Base-by-base conservation (phyloP, 768 basidiomycete genomes). In the Cyclocybe cylindracea region DNA sequence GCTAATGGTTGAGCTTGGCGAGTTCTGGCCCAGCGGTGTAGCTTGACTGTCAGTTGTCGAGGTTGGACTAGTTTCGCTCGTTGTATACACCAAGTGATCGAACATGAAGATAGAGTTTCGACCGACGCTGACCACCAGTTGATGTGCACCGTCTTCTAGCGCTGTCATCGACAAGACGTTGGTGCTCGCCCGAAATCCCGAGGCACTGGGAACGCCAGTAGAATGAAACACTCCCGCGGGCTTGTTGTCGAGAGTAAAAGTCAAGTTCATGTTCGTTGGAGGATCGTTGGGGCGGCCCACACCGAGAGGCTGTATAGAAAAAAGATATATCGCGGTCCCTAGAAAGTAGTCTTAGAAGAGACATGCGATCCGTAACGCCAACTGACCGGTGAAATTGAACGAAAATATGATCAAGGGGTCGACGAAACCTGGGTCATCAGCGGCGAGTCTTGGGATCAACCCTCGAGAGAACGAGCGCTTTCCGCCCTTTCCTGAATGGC, bases 311-410 rank as follows among this genome's bases (percentile, higher is more conserved):
- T 73, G 62, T 36, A 78, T 58, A 36, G 70, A 73, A 58, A 66
- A 83, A 19, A 83, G 58, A 53, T 75, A 80, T 18, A 83, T 62
- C 7, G 77, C 78, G 19, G 75, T 71, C 9, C 81, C 80, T 83
- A 57, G n/a, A 36, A 33, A 14, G 51, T 41, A 4, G 31, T 40
- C 42, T 53, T 24, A 44, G 43, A 50, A 51, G 29, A 36, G 1
- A 31, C 2, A 33, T 10, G n/a, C 16, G 36, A 40, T 7, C 10
- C 10, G 11, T 41, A 32, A 31, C 37, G 29, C 3, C 18, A 29
- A 62, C 62, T 39, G 48, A 77, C 78, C 79, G 24, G 64, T 77
- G 52, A 80, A 82, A 24, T 72, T 73, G 47, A 77, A 73, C 19
- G 70, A 65, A 6, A 70, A 61, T 8, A 65, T 70, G 16, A 76